Percentiles rank a stretch among this genome's conserved stretches.
Conservation (phyloP, 768 basidiomycete species). For the Boletellus ananiceps region DNA sequence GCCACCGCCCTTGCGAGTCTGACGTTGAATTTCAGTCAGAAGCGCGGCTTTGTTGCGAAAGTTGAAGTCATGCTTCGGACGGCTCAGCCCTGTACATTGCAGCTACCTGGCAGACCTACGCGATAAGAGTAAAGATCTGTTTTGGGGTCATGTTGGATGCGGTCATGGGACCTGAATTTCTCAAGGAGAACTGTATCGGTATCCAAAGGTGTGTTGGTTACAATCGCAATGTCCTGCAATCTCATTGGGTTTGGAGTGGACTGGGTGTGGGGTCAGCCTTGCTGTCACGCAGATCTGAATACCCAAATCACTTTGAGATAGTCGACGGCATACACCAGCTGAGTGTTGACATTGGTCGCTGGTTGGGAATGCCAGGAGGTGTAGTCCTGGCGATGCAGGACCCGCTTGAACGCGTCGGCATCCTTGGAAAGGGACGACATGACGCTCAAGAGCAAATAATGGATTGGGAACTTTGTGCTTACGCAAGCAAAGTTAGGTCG, state of each 20-base stretch:
- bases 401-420: slow-evolving; percentile 63
- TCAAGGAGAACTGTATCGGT: slow-evolving; percentile 67
- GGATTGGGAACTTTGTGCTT: slow-evolving; percentile 4
- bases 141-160: slow-evolving; percentile 73
- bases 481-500: slow-evolving; percentile 26
- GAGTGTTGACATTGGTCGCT: slow-evolving; percentile 81
- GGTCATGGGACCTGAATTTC: slow-evolving; percentile 78
- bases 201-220: slow-evolving; percentile 73
- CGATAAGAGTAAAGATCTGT: slow-evolving; percentile 86
- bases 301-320: slow-evolving; percentile 60
- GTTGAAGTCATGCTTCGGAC: slow-evolving; percentile 72
- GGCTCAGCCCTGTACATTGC: slow-evolving; percentile 3
- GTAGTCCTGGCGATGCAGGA: slow-evolving; percentile 61
- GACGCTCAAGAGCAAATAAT: slow-evolving; percentile 13
- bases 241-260: slow-evolving; percentile 77
- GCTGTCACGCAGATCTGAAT: slow-evolving; percentile 4
- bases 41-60: slow-evolving; percentile 82
- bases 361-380: slow-evolving; percentile 86
- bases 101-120: slow-evolving; percentile 38
- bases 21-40: slow-evolving; percentile 79
- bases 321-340: slow-evolving; percentile 79
- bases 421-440: slow-evolving; percentile 73
- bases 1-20: slow-evolving; percentile 79
- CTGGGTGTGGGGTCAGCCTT: slow-evolving; percentile 29
- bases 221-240: slow-evolving; percentile 80